Conservation (phyloP, 305 asterid genomes). For the Andrographis paniculata region DNA sequence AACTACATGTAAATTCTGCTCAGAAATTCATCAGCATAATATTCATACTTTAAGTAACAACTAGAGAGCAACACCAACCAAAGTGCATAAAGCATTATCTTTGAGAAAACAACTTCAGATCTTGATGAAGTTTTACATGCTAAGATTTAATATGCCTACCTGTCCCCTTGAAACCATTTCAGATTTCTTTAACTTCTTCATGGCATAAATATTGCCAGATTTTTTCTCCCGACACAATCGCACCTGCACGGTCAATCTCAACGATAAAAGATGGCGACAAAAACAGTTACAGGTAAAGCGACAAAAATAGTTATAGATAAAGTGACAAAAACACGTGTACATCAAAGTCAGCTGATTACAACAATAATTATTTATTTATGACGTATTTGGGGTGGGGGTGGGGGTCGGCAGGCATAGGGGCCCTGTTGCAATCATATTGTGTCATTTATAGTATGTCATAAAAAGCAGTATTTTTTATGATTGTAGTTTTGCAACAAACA, state of each 20-base stretch:
- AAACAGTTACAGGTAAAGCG: conserved; percentile 1
- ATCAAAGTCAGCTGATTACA: too few relatives aligned
- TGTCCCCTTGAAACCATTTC: conserved; percentile 96
- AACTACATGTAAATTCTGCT: conserved; percentile 11
- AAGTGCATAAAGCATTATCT: conserved; percentile 3
- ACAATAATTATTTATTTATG: too few relatives aligned
- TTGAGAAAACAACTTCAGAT: background rate
- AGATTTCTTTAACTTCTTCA: conserved; percentile 94
- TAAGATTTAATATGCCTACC: conserved; percentile 36
- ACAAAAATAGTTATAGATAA: background rate
- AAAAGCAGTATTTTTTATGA: background rate
- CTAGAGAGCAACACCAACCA: background rate
- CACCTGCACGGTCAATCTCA: conserved; percentile 42
- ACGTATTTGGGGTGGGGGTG: background rate
- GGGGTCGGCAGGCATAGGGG: background rate
- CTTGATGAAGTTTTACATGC: conserved; percentile 3
- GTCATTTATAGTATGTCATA: conserved; percentile 4
- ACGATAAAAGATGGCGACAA: conserved; percentile 13
- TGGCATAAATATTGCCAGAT: conserved; percentile 89
- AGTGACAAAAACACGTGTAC: too few relatives aligned
- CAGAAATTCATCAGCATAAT: conserved; percentile 7
- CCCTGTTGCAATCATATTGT: too few relatives aligned
- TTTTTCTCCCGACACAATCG: conserved; percentile 85
- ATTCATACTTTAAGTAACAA: background rate
- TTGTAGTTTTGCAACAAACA: background rate